Base-by-base conservation (phyloP, 805 yeast genomes). In the Candida sonorensis region DNA sequence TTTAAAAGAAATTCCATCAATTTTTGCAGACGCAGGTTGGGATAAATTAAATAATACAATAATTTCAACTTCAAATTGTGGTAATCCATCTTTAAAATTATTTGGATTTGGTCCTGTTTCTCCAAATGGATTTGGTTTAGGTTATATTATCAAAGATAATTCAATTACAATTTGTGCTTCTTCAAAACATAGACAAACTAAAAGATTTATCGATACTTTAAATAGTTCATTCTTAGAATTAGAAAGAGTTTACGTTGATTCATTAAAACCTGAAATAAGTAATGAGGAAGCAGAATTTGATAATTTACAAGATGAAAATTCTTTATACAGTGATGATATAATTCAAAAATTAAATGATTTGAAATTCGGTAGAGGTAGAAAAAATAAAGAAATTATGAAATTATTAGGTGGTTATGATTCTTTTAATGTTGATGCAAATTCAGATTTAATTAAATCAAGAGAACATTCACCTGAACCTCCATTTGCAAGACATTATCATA, bases 71-170 rank as follows among this genome's bases (percentile, higher is more conserved):
- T 77, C 88, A 12, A 87, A 87, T 57, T 87, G 97, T 62, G 96
- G 96, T 23, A 87, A 87, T 53, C 94, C 95, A 5, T 81, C 95
- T 2, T 65, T 87, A 36, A 77, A 81, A 41, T 66, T 81, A 30
- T 87, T 87, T 62, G 97, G 97, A 0, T 87, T 87, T 50, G 94
- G 95, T 4, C 96, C 97, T 3, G 88, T 86, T 2, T 68, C 81
- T 10, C 81, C 86, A 29, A 88, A 84, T 50, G 97, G 97, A 3
- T 86, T 81, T 56, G 96, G 96, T n/a, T 71, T 87, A 23, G 95
- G 95, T 4, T 87, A 87, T 54, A 84, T 87, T 44, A 81, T 87
- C 45, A 86, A 88, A 55, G 74, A 67, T 26, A 83, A 85, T 49
- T 76, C 85, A 14, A 74, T 87, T 17, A 74, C 87, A 2, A 71